These are phyloP conservation scores for Withania somnifera DNA, from an alignment of 305 asterid species.

Conservation along the genomic window DNA sequence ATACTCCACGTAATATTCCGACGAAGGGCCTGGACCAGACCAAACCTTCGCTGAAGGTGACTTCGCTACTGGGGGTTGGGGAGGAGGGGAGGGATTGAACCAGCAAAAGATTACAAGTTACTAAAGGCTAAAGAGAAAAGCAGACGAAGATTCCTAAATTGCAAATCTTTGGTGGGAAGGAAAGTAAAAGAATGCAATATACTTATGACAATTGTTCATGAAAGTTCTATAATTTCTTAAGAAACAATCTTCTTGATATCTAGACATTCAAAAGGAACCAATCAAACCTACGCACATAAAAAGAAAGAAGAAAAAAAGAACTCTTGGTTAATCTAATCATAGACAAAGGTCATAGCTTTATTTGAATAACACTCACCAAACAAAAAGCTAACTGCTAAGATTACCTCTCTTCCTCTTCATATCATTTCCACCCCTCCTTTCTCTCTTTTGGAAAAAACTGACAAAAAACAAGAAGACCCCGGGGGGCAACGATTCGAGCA, in stretches of 20 bases:
- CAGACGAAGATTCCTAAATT: background rate
- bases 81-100: background rate
- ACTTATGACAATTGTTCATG: background rate
- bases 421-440: conserved; percentile 3
- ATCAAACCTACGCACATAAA: background rate
- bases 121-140: background rate
- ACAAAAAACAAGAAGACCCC: conserved; percentile 14
- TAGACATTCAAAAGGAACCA: background rate
- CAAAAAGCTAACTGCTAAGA: conserved; percentile 11
- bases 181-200: background rate
- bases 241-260: background rate
- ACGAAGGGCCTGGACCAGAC: too few relatives aligned
- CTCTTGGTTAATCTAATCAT: background rate
- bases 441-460: conserved; percentile 22
- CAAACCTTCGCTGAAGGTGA: too few relatives aligned
- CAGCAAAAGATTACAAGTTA: background rate
- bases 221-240: background rate
- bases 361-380: conserved; percentile 22
- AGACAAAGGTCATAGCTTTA: conserved; percentile 21
- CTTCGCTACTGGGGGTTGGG: too few relatives aligned
- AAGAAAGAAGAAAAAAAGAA: background rate
- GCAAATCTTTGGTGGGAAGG: background rate
- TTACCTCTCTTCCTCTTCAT: too few relatives aligned
- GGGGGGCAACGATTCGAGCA: background rate
- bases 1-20: too few relatives aligned